Conservation (phyloP, 108 stramenopile species). For the Skeletonema menzelii region DNA sequence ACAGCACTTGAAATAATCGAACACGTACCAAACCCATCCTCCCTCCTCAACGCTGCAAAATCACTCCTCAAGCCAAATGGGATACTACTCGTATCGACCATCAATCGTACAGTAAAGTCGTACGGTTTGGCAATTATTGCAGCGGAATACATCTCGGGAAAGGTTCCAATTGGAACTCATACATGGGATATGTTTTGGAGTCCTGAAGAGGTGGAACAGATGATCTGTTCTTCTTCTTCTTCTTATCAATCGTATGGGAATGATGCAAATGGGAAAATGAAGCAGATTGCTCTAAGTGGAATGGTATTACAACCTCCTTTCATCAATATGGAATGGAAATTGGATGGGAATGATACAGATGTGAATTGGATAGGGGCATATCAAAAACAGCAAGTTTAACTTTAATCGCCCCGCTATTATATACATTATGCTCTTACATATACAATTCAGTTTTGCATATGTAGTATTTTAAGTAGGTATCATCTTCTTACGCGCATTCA, state of each 20-base stretch:
- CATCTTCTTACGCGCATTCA: not conserved
- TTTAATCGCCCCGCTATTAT: not conserved
- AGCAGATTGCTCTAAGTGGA: slow-evolving; percentile 45
- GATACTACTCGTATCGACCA: slow-evolving; percentile 85
- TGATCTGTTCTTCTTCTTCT: slow-evolving; percentile 8
- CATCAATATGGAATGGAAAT: slow-evolving; percentile 70
- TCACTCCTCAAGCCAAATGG: slow-evolving; percentile 80
- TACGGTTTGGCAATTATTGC: slow-evolving; percentile 84
- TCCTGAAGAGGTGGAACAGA: slow-evolving; percentile 62
- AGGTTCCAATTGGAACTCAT: slow-evolving; percentile 90
- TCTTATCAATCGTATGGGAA: not conserved
- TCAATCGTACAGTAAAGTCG: slow-evolving; percentile 90
- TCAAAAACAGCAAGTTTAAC: slow-evolving; percentile 23
- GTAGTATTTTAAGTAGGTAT: not conserved
- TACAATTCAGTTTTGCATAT: too few species aligned
- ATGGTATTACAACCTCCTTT: slow-evolving; percentile 64
- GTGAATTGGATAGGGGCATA: slow-evolving; percentile 90
- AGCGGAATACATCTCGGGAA: slow-evolving; percentile 90
- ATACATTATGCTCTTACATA: too few species aligned
- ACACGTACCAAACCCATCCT: slow-evolving; percentile 79
- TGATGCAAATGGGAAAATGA: slow-evolving; percentile 10
- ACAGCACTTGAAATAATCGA: slow-evolving; percentile 93
- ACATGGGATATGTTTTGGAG: slow-evolving; percentile 86
- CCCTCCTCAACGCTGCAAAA: slow-evolving; percentile 60
- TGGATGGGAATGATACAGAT: slow-evolving; percentile 64